A percentile compares a stretch with the other conserved stretches of the same genome.
phyloP scores from a whole-genome alignment of 1,284 basidiomycete species.

The Tilletia walkeri region DNA sequence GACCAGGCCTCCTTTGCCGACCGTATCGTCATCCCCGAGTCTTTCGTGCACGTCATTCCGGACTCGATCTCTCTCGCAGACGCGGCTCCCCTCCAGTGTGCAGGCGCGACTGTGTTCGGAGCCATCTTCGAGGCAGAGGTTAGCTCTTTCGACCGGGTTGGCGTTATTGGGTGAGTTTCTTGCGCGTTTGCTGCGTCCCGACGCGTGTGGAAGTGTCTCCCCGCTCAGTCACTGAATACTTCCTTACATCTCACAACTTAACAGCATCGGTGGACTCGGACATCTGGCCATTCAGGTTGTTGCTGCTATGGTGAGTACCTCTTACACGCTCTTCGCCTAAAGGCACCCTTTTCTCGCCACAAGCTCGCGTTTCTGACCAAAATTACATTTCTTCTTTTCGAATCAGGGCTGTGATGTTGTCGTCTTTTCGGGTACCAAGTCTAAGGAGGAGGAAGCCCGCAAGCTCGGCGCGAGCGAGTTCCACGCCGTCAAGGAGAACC shows the following conservation, averaged over 20 bases:
- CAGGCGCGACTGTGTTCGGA: slow-evolving; percentile 40
- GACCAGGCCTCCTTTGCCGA: slow-evolving; percentile 50
- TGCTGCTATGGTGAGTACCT: slow-evolving; percentile 28
- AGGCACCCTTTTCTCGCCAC: no score
- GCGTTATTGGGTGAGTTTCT: slow-evolving; percentile 28
- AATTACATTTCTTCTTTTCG: no score
- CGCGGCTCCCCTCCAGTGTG: slow-evolving; percentile 45
- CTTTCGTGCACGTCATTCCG: slow-evolving; percentile 48
- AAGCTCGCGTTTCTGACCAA: no score
- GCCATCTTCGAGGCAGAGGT: slow-evolving; percentile 34
- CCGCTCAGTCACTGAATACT: neutral
- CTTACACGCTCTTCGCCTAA: no score
- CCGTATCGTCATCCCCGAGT: slow-evolving; percentile 42
- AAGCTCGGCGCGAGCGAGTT: slow-evolving; percentile 45
- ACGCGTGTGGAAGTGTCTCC: neutral
- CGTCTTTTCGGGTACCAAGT: slow-evolving; percentile 38
- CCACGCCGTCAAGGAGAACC: slow-evolving; percentile 45
- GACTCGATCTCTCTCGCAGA: slow-evolving; percentile 40
- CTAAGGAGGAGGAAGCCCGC: slow-evolving; percentile 42
- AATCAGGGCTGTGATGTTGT: slow-evolving; percentile 35
- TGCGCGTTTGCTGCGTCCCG: slow-evolving; percentile 21
- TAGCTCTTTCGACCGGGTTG: slow-evolving; percentile 30
- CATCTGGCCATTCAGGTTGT: slow-evolving; percentile 42
- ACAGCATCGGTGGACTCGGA: neutral
- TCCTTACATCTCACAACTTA: no score